Percentiles rank a stretch among this genome's conserved stretches.
These are phyloP conservation scores for Mycena capillaripes DNA, from an alignment of 768 basidiomycete species.

Conservation along the genomic window DNA sequence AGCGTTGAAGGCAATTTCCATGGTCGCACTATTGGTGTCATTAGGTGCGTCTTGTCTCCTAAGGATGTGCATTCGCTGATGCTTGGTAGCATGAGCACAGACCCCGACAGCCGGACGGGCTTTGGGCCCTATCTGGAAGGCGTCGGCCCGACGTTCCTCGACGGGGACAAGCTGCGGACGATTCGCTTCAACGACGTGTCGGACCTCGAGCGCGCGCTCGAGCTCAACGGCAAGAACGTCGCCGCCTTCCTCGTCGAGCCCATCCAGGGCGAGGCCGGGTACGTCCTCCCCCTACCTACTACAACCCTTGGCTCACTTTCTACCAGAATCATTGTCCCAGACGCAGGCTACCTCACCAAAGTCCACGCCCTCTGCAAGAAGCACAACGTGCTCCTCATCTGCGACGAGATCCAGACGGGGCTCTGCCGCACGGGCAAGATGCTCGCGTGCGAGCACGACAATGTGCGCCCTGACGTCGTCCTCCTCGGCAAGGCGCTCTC, in stretches of 20 bases:
- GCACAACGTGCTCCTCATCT: slow-evolving; percentile 95
- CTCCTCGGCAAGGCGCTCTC: slow-evolving; percentile 97
- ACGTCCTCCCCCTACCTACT: neutral
- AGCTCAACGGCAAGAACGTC: slow-evolving; percentile 82
- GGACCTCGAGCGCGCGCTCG: slow-evolving; percentile 87
- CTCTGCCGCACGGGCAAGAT: slow-evolving; percentile 94
- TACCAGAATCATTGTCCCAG: slow-evolving; percentile 90
- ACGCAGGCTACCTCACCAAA: slow-evolving; percentile 84
- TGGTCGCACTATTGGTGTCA: slow-evolving; percentile 91
- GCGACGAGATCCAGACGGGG: slow-evolving; percentile 98
- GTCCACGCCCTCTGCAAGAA: slow-evolving; percentile 90
- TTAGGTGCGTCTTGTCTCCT: slow-evolving; percentile 64
- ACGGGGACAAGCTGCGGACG: slow-evolving; percentile 62
- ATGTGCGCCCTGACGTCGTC: slow-evolving; percentile 91
- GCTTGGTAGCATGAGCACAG: slow-evolving; percentile 86
- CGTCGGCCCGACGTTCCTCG: slow-evolving; percentile 84
- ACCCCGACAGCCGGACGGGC: slow-evolving; percentile 87
- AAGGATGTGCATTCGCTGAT: neutral
- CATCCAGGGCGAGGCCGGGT: slow-evolving; percentile 99
- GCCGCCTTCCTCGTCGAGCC: slow-evolving; percentile 98
- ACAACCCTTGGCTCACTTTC: neutral
- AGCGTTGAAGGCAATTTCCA: slow-evolving; percentile 95
- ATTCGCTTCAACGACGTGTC: slow-evolving; percentile 90
- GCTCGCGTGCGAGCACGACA: slow-evolving; percentile 91
- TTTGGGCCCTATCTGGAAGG: slow-evolving; percentile 93